Conservation (phyloP, 345 rosid species). For the Salix arbutifolia region DNA sequence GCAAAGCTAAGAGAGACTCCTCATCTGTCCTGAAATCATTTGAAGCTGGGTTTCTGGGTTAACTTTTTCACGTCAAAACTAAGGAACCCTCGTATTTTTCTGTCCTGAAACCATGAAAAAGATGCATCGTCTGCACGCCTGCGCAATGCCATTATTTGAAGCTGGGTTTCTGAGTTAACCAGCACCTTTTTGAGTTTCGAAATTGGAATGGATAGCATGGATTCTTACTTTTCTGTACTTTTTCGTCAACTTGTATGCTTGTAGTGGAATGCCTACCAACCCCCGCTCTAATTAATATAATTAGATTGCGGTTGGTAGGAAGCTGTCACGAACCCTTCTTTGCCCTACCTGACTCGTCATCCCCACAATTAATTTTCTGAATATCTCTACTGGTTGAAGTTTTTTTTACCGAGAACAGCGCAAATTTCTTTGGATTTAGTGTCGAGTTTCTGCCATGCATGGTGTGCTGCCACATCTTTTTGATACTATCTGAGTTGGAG, state of each 20-base stretch:
- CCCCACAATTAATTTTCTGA: not conserved
- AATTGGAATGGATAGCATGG: not conserved
- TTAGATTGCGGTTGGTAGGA: conserved; percentile 8
- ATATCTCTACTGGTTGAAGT: not conserved
- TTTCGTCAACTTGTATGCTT: not conserved
- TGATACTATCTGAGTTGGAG: not conserved
- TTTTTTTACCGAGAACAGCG: not conserved
- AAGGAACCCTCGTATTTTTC: no score
- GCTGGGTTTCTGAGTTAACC: no score
- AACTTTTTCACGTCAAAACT: no score
- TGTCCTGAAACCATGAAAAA: not conserved
- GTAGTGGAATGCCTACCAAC: conserved; percentile 1
- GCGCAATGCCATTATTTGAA: no score
- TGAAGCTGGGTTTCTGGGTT: no score
- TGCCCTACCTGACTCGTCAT: not conserved
- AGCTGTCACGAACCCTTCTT: not conserved
- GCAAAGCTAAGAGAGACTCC: no score
- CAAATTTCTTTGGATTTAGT: not conserved
- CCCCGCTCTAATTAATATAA: not conserved
- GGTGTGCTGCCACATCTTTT: not conserved
- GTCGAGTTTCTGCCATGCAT: not conserved
- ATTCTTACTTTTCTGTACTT: not conserved
- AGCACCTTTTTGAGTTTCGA: not conserved
- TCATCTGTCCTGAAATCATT: no score
- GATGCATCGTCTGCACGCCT: not conserved